phyloP scores from a whole-genome alignment of 495 filamentous ascomycete genomes.

The Hapsidospora chrysogenum region DNA sequence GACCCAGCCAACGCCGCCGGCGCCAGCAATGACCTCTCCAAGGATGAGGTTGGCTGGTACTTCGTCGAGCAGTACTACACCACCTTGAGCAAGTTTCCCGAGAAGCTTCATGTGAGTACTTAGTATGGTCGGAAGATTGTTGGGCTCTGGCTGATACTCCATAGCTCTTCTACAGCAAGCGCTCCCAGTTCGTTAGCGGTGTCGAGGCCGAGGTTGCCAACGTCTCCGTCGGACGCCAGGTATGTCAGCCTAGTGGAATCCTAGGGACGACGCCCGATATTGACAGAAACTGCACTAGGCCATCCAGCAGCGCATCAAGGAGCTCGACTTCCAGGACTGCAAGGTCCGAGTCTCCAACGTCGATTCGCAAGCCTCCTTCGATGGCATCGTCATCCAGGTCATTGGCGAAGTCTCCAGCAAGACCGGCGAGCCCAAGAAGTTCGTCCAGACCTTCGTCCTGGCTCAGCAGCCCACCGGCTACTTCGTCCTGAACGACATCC shows the following conservation, averaged over 20 bases:
- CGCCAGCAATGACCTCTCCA: conserved; percentile 23
- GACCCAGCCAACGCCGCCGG: conserved; percentile 6
- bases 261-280: neutral
- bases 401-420: conserved; percentile 97
- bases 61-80: conserved; percentile 99
- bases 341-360: conserved; percentile 98
- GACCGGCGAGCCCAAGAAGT: conserved; percentile 75
- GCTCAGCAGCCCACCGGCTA: conserved; percentile 93
- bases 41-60: conserved; percentile 95
- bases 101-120: conserved; percentile 69
- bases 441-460: conserved; percentile 95
- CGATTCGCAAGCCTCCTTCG: conserved; percentile 81
- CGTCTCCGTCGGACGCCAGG: conserved; percentile 69
- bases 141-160: conserved; percentile 1
- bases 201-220: conserved; percentile 73
- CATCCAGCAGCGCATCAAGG: conserved; percentile 86
- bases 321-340: conserved; percentile 88
- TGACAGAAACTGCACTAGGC: conserved; percentile 29
- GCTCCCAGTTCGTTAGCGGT: conserved; percentile 67
- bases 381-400: conserved; percentile 90
- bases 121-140: neutral
- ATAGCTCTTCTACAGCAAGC: conserved; percentile 68
- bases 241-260: conserved; percentile 27
- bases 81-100: conserved; percentile 81
- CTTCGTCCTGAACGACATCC: conserved; percentile 96